Conservation (phyloP, 2,329 filamentous ascomycete species). For the Fonsecaea multimorphosa region DNA sequence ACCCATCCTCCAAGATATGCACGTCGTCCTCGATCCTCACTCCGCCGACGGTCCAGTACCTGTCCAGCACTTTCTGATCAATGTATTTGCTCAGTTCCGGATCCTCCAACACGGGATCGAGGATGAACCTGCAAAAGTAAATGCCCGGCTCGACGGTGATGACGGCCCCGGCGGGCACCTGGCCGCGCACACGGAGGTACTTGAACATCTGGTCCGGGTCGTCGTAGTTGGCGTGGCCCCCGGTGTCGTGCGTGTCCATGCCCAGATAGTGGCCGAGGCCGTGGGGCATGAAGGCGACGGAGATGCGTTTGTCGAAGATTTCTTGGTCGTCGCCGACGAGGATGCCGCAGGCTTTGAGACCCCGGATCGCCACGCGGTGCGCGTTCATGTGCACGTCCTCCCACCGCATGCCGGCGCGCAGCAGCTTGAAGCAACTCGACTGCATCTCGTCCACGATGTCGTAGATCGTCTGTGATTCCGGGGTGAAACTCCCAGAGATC, state of each 20-base stretch:
- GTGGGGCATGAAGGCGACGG: conserved; percentile 88
- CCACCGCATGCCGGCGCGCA: conserved; percentile 73
- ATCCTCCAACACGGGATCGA: conserved; percentile 77
- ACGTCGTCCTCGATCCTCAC: conserved; percentile 94
- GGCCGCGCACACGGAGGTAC: conserved; percentile 80
- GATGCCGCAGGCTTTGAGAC: conserved; percentile 74
- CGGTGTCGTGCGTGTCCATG: conserved; percentile 89
- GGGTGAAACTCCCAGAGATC: conserved; percentile 70
- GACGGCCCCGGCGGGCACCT: conserved; percentile 76
- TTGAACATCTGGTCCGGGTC: conserved; percentile 85
- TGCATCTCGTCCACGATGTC: conserved; percentile 83
- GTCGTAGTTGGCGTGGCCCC: conserved; percentile 75
- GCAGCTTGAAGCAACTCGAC: conserved; percentile 69
- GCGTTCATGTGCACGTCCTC: conserved; percentile 75
- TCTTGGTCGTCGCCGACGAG: conserved; percentile 71
- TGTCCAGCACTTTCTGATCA: conserved; percentile 71
- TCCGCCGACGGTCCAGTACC: conserved; percentile 88
- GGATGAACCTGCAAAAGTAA: conserved; percentile 91
- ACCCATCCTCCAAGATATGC: conserved; percentile 75
- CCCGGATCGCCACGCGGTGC: conserved; percentile 72
- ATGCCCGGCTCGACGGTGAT: conserved; percentile 95
- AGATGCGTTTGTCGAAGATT: conserved; percentile 78
- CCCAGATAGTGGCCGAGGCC: conserved; percentile 90
- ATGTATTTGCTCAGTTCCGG: conserved; percentile 77
- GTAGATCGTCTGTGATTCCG: conserved; percentile 75